phyloP scores from a whole-genome alignment of 2,329 filamentous ascomycete genomes.

The Didymella sp. region DNA sequence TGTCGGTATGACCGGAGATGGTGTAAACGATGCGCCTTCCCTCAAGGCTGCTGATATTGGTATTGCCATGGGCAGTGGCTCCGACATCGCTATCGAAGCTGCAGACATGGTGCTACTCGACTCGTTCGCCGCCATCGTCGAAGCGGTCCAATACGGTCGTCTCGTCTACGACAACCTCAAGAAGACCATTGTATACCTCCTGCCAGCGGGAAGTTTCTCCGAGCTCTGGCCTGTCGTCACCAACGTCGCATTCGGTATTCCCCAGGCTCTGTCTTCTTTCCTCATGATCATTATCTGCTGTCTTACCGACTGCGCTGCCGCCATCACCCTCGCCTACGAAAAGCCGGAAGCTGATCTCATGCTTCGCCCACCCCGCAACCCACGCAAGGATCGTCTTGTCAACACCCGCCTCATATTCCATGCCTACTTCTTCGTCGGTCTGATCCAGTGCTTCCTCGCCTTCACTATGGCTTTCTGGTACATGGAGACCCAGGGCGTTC shows the following conservation, averaged over 20 bases:
- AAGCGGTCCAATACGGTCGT: conserved; percentile 74
- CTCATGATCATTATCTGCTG: conserved; percentile 68
- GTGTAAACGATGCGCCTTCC: conserved; percentile 60
- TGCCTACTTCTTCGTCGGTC: conserved; percentile 73
- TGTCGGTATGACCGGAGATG: conserved; percentile 61
- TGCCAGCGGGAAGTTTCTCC: conserved; percentile 75
- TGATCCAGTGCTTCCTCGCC: conserved; percentile 54
- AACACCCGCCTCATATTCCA: conserved; percentile 76
- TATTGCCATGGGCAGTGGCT: conserved; percentile 65
- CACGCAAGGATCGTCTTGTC: conserved; percentile 74
- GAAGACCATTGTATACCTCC: conserved; percentile 76
- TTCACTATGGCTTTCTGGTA: conserved; percentile 58
- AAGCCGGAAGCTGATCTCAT: conserved; percentile 78
- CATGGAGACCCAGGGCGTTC: conserved; percentile 59
- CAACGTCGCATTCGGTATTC: conserved; percentile 74
- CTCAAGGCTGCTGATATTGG: conserved; percentile 66
- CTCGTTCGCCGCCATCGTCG: conserved; percentile 73
- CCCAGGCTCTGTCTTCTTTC: conserved; percentile 75
- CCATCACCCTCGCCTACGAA: conserved; percentile 77
- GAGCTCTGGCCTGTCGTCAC: conserved; percentile 79
- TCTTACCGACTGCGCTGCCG: conserved; percentile 72
- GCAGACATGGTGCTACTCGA: conserved; percentile 70
- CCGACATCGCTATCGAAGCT: conserved; percentile 68
- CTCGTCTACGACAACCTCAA: conserved; percentile 82
- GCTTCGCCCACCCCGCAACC: conserved; percentile 70